These are phyloP conservation scores for Aegilops longissima DNA, from an alignment of 176 grass and related monocot species.

Conservation along the genomic window DNA sequence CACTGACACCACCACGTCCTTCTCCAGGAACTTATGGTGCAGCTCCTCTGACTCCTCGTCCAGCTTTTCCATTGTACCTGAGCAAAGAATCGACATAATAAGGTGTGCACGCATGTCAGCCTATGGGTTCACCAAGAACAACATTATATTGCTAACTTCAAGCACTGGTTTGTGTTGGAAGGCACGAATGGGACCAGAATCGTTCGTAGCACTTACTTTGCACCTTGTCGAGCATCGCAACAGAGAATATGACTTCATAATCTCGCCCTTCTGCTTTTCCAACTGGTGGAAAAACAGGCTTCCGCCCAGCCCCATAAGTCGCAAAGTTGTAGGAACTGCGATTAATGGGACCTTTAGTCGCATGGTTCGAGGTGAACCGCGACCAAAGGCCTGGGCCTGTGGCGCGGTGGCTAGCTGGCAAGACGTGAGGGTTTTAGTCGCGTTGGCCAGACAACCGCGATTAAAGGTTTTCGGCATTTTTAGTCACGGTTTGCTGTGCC, in stretches of 20 bases:
- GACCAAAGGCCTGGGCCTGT: too few species aligned
- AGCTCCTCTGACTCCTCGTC: constrained; percentile 78
- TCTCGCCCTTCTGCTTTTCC: constrained; percentile 77
- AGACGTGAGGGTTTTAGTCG: too few species aligned
- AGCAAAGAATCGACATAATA: not conserved
- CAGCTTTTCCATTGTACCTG: constrained; percentile 59
- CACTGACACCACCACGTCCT: constrained; percentile 23
- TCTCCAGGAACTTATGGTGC: constrained; percentile 65
- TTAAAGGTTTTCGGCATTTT: too few species aligned
- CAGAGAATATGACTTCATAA: constrained; percentile 58
- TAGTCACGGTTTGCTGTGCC: too few species aligned
- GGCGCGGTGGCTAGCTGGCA: too few species aligned
- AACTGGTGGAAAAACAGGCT: too few species aligned
- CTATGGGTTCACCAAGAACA: not conserved
- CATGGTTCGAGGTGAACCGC: too few species aligned
- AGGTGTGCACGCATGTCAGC: not conserved
- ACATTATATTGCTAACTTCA: not conserved
- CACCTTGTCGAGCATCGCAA: constrained; percentile 76
- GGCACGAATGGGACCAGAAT: not conserved
- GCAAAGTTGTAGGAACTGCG: too few species aligned
- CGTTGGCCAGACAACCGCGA: too few species aligned
- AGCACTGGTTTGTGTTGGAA: not conserved
- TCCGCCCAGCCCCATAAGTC: too few species aligned
- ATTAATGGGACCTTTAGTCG: too few species aligned
- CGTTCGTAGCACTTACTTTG: constrained; percentile 76